Base-by-base conservation (phyloP, 768 basidiomycete genomes). In the Pulveroboletus frians region DNA sequence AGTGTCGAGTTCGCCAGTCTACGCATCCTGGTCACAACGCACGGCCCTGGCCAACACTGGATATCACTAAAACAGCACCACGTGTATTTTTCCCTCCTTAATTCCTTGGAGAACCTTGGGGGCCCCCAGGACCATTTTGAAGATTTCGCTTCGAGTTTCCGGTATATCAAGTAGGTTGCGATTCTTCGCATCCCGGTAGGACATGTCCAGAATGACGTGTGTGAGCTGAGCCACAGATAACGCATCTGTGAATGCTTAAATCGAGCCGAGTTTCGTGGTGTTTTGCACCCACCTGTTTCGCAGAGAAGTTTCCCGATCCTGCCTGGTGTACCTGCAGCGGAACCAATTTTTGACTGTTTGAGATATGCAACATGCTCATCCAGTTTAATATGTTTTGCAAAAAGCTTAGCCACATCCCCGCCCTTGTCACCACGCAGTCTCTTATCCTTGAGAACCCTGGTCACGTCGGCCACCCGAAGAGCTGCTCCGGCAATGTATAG, bases 341-440 rank as follows among this genome's bases (percentile, higher is more conserved):
- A 77, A 18, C 85, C 87, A 39, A 97, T 79, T 64, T 85, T 89
- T n/a, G 92, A 94, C 56, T 81, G 77, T 61, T 78, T 76, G 60
- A 98, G 76, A 71, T 92, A 90, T 14, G 80, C 73, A 60, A 88
- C 80, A 66, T 98, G 94, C 49, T 94, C 89, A 42, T 84, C 73
- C 35, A 94, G 73, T 70, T 94, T 96, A 71, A 95, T 83, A 64
- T 98, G 94, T 68, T 86, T 93, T 27, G 94, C 92, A 60, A 98
- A 98, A 23, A 99, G 79, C 67, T 97, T 97, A 18, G 88, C 93
- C 29, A 96, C 85, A 55, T 95, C 91, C 10, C 89, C 92, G 47
- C 89, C 84, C 63, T 91, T 93, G 20, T 88, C 84, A 31, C 87
- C 85, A 47, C 81, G 73, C 44, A 90, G 73, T 54, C 70, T 78